These are phyloP conservation scores for Auricularia sp. DNA, from an alignment of 768 basidiomycete genomes.

Conservation along the genomic window DNA sequence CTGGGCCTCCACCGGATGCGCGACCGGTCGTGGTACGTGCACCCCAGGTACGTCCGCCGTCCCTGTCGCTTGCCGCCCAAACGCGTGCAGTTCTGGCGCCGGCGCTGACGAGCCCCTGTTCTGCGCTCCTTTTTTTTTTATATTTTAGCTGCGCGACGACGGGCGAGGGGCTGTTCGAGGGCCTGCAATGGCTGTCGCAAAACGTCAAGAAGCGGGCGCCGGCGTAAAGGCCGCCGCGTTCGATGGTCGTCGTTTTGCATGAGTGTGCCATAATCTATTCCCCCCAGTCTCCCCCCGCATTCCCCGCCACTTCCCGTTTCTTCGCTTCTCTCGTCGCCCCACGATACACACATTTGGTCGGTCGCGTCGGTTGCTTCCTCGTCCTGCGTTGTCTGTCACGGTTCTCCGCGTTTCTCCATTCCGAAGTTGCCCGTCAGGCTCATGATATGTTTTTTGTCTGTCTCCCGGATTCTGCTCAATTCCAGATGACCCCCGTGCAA, in stretches of 20 bases:
- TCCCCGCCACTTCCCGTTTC: not conserved
- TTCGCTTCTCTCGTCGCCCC: no score
- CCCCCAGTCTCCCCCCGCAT: not conserved
- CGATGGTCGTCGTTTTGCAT: not conserved
- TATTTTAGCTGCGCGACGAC: constrained; percentile 91
- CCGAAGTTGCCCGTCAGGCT: no score
- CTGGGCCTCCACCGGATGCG: constrained; percentile 92
- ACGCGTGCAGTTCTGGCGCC: not conserved
- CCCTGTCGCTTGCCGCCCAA: not conserved
- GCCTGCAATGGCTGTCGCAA: constrained; percentile 93
- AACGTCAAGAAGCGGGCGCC: constrained; percentile 78
- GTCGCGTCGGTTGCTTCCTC: no score
- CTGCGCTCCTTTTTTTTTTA: not conserved
- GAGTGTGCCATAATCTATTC: not conserved
- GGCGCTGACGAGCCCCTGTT: not conserved
- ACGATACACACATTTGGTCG: no score
- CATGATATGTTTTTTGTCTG: no score
- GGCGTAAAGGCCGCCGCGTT: constrained; percentile 7
- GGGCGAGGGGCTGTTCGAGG: constrained; percentile 94
- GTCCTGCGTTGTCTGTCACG: no score
- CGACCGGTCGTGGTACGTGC: constrained; percentile 97
- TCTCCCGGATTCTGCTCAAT: no score
- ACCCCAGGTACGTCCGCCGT: constrained; percentile 66
- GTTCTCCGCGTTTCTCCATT: no score
- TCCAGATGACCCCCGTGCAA: no score